Base-by-base conservation (phyloP, 768 basidiomycete species). In the Mrakia blollopis region DNA sequence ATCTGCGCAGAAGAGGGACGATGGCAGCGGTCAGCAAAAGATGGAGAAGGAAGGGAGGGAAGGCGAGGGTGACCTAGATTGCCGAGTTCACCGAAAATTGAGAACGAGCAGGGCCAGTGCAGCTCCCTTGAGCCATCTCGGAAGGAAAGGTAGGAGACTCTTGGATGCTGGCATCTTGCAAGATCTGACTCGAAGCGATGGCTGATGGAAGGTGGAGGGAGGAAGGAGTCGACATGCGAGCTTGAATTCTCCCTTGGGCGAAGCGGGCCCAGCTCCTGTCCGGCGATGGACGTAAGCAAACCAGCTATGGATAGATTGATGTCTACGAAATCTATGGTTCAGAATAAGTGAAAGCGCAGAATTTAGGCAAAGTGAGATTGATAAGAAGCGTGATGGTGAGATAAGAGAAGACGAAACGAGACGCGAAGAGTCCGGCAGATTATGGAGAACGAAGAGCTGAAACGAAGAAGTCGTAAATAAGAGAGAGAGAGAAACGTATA, bases 61-160 rank as follows among this genome's bases (percentile, higher is more conserved):
- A 72, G 72, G n/a, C n/a, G n/a, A n/a, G n/a, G n/a, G n/a, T n/a
- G 37, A 25, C 57, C 10, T 50, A 3, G 47, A 50, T 9, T 14
- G 47, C 16, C 44, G 47, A 50, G 39, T 35, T 10, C 21, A 76
- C 39, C 68, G 32, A 35, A 60, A 52, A 67, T 76, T 76, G 23
- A 32, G 30, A 37, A 60, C 5, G 25, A 70, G 18, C n/a, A 71
- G 35, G 30, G 69, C 54, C n/a, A 70, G 32, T 23, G 39, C 30
- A 2, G 47, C 44, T 21, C 35, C 67, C 30, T 76, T 76, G 60
- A 67, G 41, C 73, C 73, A 74, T 7, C 30, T n/a, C 8, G 73
- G 73, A 39, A 74, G 13, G 62, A 74, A 74, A 16, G 44, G 28
- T 9, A 74, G 28, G 11, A 69, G 67, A 44, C 57, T 57, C 57